These are phyloP conservation scores for grape (Vitis vinifera) DNA, from an alignment of 164 flowering plant genomes.

Conservation along the genomic window ASM3070453v1 NC_081807.1:122501-123000, in stretches of 20 bases:
- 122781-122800: neutral
- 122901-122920: constrained; percentile 40
- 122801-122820: neutral
- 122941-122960: constrained; percentile 40
- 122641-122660: neutral
- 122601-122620: neutral
- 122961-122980: constrained; percentile 50
- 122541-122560: neutral
- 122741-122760: neutral
- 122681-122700: neutral
- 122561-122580: neutral
- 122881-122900: constrained; percentile 43
- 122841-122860: neutral
- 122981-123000: constrained; percentile 35
- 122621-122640: neutral
- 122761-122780: neutral
- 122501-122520: constrained; percentile 55
- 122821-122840: neutral
- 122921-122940: constrained; percentile 46
- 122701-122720: too few species aligned
- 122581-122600: neutral
- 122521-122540: constrained; percentile 7
- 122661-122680: neutral
- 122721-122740: neutral
- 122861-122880: constrained; percentile 29